Percentiles rank a stretch among this genome's conserved stretches.
These are phyloP conservation scores for Xylariaceae sp. DNA, from an alignment of 2,329 filamentous ascomycete species.

Conservation along the genomic window DNA sequence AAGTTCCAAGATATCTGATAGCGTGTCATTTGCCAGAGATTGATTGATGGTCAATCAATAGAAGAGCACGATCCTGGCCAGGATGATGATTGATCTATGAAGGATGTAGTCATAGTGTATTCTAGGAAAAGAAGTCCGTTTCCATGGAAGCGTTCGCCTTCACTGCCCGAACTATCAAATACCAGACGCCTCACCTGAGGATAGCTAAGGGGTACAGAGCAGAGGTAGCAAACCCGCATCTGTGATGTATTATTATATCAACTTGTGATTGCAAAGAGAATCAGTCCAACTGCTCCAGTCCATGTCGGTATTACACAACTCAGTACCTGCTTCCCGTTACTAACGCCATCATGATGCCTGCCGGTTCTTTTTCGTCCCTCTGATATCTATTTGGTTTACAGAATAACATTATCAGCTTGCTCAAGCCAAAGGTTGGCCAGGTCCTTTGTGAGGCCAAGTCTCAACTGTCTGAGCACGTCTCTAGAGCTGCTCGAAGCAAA, in stretches of 20 bases:
- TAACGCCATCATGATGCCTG: constrained; percentile 17
- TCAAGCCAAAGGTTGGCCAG: constrained; percentile 73
- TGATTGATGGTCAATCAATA: too few relatives aligned
- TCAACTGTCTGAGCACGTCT: constrained; percentile 75
- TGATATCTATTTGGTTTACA: constrained; percentile 40
- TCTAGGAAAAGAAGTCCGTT: too few relatives aligned
- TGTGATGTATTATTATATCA: background rate
- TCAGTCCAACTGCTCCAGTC: background rate
- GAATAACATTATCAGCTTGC: constrained; percentile 64
- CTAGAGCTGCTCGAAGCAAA: constrained; percentile 64
- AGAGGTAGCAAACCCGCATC: background rate
- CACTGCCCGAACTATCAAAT: too few relatives aligned
- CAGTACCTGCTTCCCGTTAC: constrained; percentile 11
- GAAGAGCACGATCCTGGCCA: too few relatives aligned
- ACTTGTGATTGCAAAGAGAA: background rate
- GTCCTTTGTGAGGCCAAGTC: constrained; percentile 77
- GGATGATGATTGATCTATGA: too few relatives aligned
- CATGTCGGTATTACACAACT: constrained; percentile 17
- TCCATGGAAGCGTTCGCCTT: too few relatives aligned
- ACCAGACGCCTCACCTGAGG: too few relatives aligned
- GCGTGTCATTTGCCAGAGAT: too few relatives aligned
- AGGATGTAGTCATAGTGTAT: too few relatives aligned
- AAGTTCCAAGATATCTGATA: too few relatives aligned
- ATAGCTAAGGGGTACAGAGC: too few relatives aligned
- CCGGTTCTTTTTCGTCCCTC: constrained; percentile 1